These are phyloP conservation scores for Eragrostis curvula DNA, from an alignment of 176 grass and related monocot genomes.

Conservation along the genomic window DNA sequence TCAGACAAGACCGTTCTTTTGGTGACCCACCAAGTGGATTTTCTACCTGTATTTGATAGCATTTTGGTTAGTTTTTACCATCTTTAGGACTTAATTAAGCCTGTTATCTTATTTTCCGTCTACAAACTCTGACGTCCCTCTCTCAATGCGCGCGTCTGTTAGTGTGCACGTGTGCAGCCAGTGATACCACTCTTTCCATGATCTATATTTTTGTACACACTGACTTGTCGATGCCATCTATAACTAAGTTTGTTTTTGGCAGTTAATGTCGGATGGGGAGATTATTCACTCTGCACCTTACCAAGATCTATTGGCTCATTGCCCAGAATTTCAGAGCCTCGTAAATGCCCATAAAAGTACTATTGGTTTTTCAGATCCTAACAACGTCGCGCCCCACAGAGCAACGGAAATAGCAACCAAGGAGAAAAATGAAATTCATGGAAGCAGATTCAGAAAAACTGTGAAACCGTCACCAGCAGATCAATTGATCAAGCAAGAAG, in stretches of 20 bases:
- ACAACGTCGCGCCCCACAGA: constrained; percentile 28
- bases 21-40: constrained; percentile 97
- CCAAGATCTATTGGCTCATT: constrained; percentile 58
- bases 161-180: no score
- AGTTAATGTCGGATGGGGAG: constrained; percentile 89
- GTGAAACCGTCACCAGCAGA: constrained; percentile 42
- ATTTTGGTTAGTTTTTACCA: constrained; percentile 55
- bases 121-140: no score
- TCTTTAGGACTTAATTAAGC: no score
- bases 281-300: constrained; percentile 67
- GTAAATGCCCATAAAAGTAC: constrained; percentile 84
- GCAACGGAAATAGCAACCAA: constrained; percentile 38
- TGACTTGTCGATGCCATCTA: not conserved
- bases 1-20: constrained; percentile 83
- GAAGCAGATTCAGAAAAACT: constrained; percentile 38
- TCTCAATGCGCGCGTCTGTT: no score
- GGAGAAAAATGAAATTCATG: constrained; percentile 47
- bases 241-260: constrained; percentile 30
- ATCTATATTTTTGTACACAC: constrained; percentile 4
- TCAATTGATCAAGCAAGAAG: constrained; percentile 88
- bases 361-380: constrained; percentile 50
- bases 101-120: no score
- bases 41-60: constrained; percentile 78
- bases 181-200: not conserved
- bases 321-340: constrained; percentile 83